Evolutionary conservation across 768 basidiomycete species (phyloP).

Genomic region (Boletus rubescentipes): DNA sequence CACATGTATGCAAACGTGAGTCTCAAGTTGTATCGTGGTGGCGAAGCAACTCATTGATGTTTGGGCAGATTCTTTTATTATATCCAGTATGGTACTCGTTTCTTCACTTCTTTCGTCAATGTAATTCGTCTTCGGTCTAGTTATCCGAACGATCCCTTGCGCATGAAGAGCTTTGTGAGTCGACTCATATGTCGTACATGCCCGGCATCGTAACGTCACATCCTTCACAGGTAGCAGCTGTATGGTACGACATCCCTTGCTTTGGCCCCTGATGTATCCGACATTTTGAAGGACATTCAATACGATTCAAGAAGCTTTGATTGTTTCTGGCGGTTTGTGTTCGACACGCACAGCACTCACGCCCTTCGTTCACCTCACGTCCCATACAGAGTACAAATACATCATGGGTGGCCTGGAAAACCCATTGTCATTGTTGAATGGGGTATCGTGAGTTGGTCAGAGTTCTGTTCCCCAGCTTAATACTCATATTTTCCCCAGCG

Average conservation of each 20-base stretch:
- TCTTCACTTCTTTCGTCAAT: background rate
- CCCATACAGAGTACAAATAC: conserved; percentile 1
- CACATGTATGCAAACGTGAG: background rate
- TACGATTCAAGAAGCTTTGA: conserved; percentile 15
- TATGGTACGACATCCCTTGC: conserved; percentile 4
- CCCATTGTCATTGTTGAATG: background rate
- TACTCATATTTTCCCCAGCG: background rate
- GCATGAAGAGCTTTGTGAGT: conserved; percentile 1
- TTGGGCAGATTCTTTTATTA: background rate
- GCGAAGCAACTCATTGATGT: background rate
- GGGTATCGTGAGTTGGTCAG: background rate
- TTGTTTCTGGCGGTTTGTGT: conserved; percentile 8
- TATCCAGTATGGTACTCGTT: background rate
- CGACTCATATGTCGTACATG: background rate
- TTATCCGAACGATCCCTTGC: background rate
- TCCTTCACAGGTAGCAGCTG: conserved; percentile 4
- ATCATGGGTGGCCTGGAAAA: background rate
- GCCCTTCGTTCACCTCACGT: background rate
- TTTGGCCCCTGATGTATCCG: too few species aligned
- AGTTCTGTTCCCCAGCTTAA: background rate
- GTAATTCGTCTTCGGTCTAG: background rate
- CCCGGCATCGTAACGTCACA: too few species aligned
- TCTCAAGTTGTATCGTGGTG: background rate
- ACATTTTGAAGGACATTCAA: conserved; percentile 5
- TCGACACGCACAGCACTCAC: background rate